phyloP scores from a whole-genome alignment of 306 rosid genomes.

The Casuarina equisetifolia region DNA sequence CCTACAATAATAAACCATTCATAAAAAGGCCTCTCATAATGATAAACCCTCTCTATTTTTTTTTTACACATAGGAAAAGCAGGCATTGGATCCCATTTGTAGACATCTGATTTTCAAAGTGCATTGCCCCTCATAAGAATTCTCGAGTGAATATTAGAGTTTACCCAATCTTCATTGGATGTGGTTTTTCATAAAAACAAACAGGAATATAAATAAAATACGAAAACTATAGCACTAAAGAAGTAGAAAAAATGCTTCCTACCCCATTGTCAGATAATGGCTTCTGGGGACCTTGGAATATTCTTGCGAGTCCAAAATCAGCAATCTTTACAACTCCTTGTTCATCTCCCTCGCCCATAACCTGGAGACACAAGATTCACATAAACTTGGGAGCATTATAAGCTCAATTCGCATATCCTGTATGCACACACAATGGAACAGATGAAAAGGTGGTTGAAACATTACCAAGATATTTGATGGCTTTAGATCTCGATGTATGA shows the following conservation, averaged over 20 bases:
- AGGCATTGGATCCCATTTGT: neutral
- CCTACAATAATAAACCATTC: neutral
- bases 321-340: slow-evolving; percentile 91
- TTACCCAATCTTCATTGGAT: slow-evolving; percentile 1
- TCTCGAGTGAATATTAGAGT: slow-evolving; percentile 12
- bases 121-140: neutral
- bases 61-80: neutral
- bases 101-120: neutral
- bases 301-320: slow-evolving; percentile 98
- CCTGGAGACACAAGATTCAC: slow-evolving; percentile 44
- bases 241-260: slow-evolving; percentile 33
- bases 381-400: slow-evolving; percentile 14
- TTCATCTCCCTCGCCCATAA: slow-evolving; percentile 95
- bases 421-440: slow-evolving; percentile 5
- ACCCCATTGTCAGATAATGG: slow-evolving; percentile 83
- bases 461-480: slow-evolving; percentile 95
- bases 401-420: neutral
- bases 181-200: slow-evolving; percentile 2
- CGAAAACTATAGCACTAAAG: slow-evolving; percentile 2
- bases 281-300: slow-evolving; percentile 91
- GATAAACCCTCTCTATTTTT: neutral
- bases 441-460: neutral
- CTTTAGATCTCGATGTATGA: slow-evolving; percentile 90
- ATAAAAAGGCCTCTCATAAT: neutral
- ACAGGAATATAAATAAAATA: slow-evolving; percentile 10